Evolutionary conservation across 1,139 yeast genomes (phyloP).

Genomic region (Nakaseomyces kungkrabaensis): DNA sequence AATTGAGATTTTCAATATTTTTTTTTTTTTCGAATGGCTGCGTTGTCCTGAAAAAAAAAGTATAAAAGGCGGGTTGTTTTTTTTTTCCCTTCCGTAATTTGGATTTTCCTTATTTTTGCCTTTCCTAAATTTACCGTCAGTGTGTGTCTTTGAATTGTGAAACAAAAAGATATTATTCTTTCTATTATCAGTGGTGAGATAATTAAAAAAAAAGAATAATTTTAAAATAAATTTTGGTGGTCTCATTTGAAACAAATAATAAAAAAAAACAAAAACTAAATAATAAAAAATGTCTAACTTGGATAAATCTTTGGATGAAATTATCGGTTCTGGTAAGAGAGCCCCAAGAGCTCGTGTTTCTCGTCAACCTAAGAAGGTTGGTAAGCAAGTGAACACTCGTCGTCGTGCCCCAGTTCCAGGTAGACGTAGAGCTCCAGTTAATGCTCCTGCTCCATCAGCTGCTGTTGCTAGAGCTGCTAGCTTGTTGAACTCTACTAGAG

Average conservation of each 20-base stretch:
- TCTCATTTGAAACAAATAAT: no score
- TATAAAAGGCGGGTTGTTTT: background rate
- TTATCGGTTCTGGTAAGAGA: slow-evolving; percentile 52
- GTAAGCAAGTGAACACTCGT: slow-evolving; percentile 22
- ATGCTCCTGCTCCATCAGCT: slow-evolving; percentile 8
- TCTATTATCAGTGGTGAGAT: background rate
- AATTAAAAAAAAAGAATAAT: background rate
- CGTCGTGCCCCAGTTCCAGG: slow-evolving; percentile 19
- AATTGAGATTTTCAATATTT: no score
- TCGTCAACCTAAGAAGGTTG: slow-evolving; percentile 21
- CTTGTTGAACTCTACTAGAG: slow-evolving; percentile 45
- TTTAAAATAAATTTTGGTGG: background rate
- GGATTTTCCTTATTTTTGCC: no score
- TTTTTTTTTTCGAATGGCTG: no score
- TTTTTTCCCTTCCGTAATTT: background rate
- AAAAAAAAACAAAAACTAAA: background rate
- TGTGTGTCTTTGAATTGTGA: background rate
- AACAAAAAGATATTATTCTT: no score
- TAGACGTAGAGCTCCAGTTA: slow-evolving; percentile 23
- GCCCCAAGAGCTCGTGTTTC: slow-evolving; percentile 34
- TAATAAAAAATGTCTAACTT: slow-evolving; percentile 47
- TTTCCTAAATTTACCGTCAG: no score
- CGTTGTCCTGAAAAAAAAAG: background rate
- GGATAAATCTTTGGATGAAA: slow-evolving; percentile 93
- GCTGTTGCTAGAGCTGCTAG: slow-evolving; percentile 37